A percentile compares a stretch with the other conserved stretches of the same genome.
These are phyloP conservation scores for Cyanodermella asteris DNA, from an alignment of 2,329 filamentous ascomycete species.

Conservation along the genomic window DNA sequence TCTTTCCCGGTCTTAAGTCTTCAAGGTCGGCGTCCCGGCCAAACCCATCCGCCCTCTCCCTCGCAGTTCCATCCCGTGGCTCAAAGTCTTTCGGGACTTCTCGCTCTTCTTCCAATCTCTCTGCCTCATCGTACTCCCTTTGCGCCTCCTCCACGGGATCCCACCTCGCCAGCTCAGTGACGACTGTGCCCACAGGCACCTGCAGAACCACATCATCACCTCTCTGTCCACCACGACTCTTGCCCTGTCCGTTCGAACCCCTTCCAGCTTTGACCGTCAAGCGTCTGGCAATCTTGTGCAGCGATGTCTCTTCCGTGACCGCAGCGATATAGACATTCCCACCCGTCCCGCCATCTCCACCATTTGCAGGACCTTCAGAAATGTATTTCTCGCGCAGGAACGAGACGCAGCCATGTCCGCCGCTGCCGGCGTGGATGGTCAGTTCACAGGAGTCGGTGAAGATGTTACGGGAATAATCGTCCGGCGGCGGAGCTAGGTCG, in stretches of 20 bases:
- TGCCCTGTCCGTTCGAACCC: slow-evolving; percentile 25
- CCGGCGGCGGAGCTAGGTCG: slow-evolving; percentile 58
- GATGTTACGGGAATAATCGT: slow-evolving; percentile 61
- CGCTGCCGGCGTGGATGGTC: slow-evolving; percentile 54
- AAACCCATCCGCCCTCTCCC: too few relatives aligned
- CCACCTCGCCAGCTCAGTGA: slow-evolving; percentile 57
- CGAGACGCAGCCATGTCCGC: slow-evolving; percentile 83
- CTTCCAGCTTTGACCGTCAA: slow-evolving; percentile 33
- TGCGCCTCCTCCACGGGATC: slow-evolving; percentile 48
- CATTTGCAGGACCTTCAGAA: slow-evolving; percentile 74
- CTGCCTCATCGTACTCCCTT: slow-evolving; percentile 19
- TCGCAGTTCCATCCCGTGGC: too few relatives aligned
- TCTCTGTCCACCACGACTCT: slow-evolving; percentile 40
- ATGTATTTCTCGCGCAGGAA: slow-evolving; percentile 85
- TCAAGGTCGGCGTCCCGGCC: slow-evolving; percentile 13
- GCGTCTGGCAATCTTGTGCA: slow-evolving; percentile 72
- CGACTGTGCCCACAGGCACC: slow-evolving; percentile 79
- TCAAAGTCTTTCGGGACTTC: slow-evolving; percentile 3
- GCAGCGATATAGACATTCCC: slow-evolving; percentile 91
- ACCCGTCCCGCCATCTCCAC: slow-evolving; percentile 78
- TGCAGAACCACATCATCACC: slow-evolving; percentile 75
- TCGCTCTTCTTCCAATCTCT: slow-evolving; percentile 16
- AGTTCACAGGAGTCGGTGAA: slow-evolving; percentile 76
- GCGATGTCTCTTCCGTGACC: slow-evolving; percentile 68
- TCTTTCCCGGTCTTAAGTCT: too few relatives aligned